Base-by-base conservation (phyloP, 1,139 yeast genomes). In the Candida glucosophila region DNA sequence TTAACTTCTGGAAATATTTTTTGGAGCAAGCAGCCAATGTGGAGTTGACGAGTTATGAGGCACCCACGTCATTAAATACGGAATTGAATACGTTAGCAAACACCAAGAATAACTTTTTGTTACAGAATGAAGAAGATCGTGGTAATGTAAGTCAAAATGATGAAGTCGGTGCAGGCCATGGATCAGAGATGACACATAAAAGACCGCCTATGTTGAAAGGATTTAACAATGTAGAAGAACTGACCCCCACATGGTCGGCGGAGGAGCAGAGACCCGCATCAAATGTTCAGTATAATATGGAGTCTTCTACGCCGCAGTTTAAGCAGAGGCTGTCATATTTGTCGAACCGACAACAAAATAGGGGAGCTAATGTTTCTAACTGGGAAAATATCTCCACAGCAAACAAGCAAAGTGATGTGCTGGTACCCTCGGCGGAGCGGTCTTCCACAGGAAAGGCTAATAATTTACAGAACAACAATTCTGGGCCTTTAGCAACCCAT, bases 11-110 rank as follows among this genome's bases (percentile, higher is more conserved):
- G 85, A 81, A 80, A 46, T 67, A 66, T 24, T 79, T 81, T 46
- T 65, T 80, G 39, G 92, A 81, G 43, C 73, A 77, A 31, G 74
- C 85, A 17, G 88, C 90, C 3, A 74, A 77, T 42, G 85, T 75
- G 14, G 73, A 73, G 35, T 49, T 77, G 17, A 56, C 67, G 13
- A 73, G 76, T 20, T 72, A 68, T 38, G 79, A 73, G 37, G 79
- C 72, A 24, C 67, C 68, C 4, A 46, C 49, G 5, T 36, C 40
- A 19, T 30, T 43, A 7, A 30, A 25, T n/a, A 28, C 32, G 1
- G 37, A 23, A 29, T 31, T 28, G 34, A 39, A 29, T 26, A 38
- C 28, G 23, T 33, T 28, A 14, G 23, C 31, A 21, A 29, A 31
- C 29, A 26, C 34, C n/a, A 40, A 31, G 29, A 40, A 15, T 35